phyloP scores from a whole-genome alignment of 495 filamentous ascomycete species.

The Lepidopterella palustris region DNA sequence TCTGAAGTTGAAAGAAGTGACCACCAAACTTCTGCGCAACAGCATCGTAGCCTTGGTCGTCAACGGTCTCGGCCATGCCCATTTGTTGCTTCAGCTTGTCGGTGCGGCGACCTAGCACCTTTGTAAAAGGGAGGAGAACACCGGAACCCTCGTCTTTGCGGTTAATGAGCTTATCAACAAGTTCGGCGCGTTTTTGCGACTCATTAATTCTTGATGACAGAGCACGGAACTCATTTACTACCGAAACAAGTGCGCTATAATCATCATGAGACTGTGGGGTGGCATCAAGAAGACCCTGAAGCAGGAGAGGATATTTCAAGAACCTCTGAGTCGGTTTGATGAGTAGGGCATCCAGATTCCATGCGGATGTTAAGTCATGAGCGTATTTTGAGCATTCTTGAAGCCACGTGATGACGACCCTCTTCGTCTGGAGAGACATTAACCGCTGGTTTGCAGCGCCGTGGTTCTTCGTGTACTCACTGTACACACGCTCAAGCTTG shows the following conservation, averaged over 20 bases:
- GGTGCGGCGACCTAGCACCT: constrained; percentile 78
- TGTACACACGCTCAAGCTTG: constrained; percentile 76
- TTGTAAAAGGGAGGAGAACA: constrained; percentile 62
- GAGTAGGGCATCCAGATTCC: constrained; percentile 87
- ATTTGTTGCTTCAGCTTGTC: constrained; percentile 70
- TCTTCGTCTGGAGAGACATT: constrained; percentile 52
- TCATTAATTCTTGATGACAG: constrained; percentile 84
- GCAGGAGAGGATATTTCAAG: constrained; percentile 81
- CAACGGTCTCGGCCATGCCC: constrained; percentile 56
- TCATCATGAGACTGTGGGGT: constrained; percentile 83
- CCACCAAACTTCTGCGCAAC: constrained; percentile 74
- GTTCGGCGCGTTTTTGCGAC: constrained; percentile 81
- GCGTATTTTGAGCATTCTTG: constrained; percentile 84
- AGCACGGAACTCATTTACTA: constrained; percentile 57
- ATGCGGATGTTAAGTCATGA: constrained; percentile 80
- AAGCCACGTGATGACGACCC: constrained; percentile 80
- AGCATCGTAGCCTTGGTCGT: constrained; percentile 72
- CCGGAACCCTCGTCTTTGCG: constrained; percentile 88
- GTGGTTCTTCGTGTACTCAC: constrained; percentile 81
- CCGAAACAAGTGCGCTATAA: constrained; percentile 55
- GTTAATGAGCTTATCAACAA: constrained; percentile 79
- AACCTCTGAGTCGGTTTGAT: constrained; percentile 94
- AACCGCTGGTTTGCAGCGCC: constrained; percentile 65
- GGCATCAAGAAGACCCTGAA: constrained; percentile 67
- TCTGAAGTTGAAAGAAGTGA: constrained; percentile 80